Evolutionary conservation across 352 stramenopile genomes (phyloP), one percentile per base, ranked within the genome.

Genomic region (Pythium rhizo-oryzae): DNA sequence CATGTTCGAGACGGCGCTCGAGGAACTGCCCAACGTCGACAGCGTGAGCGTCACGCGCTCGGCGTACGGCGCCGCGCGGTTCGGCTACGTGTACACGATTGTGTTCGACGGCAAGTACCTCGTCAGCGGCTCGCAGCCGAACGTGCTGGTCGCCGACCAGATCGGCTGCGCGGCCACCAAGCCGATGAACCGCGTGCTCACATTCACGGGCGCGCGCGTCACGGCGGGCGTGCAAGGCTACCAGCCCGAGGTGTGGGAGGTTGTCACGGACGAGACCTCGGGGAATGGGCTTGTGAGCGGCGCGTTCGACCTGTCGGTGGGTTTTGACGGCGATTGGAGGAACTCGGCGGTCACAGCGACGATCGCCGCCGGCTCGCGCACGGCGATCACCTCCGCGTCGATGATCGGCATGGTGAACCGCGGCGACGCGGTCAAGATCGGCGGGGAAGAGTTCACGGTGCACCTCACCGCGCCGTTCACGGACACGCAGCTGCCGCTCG

Each of bases 321-420:
- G 82, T 8, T 94, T 91, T 70, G 72, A 89, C 66, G 84, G 83
- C 18, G 61, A 75, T 13, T 92, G 85, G 84, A 24, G 19, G 0
- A 71, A 75, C 51, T 70, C 76, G 2, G n/a, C 4, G 11, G 62
- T 82, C 21, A 88, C 63, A 13, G 81, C 74, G 15, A 83, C 63
- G 0, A 65, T 94, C 25, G 54, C 55, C 4, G 70, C 87, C 23
- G 87, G 87, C 0, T 89, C 81, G 3, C 84, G 78, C 28, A 82
- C 71, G 4, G 84, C 71, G 1, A 69, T 65, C 0, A 92, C 84
- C 9, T 71, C 2, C 3, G 53, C 16, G 0, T 81, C 83, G 0
- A 90, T 94, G 80, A 70, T 93, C 11, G 84, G 87, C 11, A 67
- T 68, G 8, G 75, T 94, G 54, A 94, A 92, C 54, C 83, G 84